These are phyloP conservation scores for Zanthoxylum bungeanum DNA, from an alignment of 345 rosid species.

Conservation along the genomic window DNA sequence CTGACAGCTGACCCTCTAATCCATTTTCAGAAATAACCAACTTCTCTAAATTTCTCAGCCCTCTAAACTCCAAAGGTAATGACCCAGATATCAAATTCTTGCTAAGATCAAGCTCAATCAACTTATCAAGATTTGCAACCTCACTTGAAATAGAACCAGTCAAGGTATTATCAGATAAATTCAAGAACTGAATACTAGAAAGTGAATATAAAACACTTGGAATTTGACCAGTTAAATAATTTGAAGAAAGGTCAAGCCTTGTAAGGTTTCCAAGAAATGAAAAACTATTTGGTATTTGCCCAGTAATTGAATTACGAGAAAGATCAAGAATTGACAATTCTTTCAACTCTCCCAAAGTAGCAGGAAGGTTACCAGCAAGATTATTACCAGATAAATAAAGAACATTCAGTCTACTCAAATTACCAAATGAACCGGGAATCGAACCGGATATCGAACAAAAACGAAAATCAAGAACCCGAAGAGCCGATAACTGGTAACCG, in stretches of 20 bases:
- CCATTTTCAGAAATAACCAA: conserved; percentile 41
- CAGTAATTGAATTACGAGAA: conserved; percentile 48
- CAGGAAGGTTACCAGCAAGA: conserved; percentile 43
- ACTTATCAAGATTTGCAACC: conserved; percentile 39
- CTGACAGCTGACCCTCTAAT: conserved; percentile 34
- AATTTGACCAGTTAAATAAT: conserved; percentile 43
- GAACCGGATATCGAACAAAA: conserved; percentile 45
- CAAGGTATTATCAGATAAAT: conserved; percentile 51
- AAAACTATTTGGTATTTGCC: conserved; percentile 44
- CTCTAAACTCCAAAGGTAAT: conserved; percentile 39
- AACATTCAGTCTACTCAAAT: conserved; percentile 31
- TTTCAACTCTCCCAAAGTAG: conserved; percentile 38
- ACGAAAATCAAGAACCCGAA: conserved; percentile 59
- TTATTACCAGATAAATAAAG: conserved; percentile 45
- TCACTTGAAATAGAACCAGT: conserved; percentile 44
- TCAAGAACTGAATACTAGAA: conserved; percentile 32
- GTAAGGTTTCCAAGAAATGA: conserved; percentile 35
- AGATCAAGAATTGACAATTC: conserved; percentile 45
- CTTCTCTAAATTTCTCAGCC: conserved; percentile 38
- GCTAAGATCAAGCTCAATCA: conserved; percentile 61
- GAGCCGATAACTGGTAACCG: conserved; percentile 38
- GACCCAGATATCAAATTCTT: conserved; percentile 47
- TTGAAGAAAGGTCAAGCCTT: conserved; percentile 45
- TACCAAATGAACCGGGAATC: conserved; percentile 53
- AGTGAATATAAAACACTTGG: conserved; percentile 42